A percentile compares a stretch with the other conserved stretches of the same genome.
Evolutionary conservation across 192 early-diverging fungal species (phyloP).

Genomic region (Dissophora globulifera): DNA sequence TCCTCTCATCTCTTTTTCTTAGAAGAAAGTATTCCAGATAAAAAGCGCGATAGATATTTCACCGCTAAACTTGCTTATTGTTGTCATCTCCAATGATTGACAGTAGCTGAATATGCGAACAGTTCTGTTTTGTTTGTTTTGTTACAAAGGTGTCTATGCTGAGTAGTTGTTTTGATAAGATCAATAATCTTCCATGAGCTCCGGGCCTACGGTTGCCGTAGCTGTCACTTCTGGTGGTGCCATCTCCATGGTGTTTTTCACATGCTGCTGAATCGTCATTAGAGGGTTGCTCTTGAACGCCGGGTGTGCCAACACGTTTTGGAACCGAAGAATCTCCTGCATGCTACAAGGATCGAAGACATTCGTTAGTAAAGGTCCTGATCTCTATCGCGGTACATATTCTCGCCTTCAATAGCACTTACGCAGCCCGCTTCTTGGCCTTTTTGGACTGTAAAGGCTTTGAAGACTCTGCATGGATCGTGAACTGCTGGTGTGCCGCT

Average conservation of each 20-base stretch:
- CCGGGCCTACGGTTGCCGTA: neutral
- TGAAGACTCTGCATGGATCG: constrained; percentile 39
- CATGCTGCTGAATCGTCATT: constrained; percentile 76
- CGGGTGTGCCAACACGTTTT: constrained; percentile 76
- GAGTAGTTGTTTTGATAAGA: no score
- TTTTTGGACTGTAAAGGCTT: constrained; percentile 57
- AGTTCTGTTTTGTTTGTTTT: no score
- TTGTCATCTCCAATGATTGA: no score
- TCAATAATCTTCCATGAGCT: constrained; percentile 43
- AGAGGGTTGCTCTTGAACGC: constrained; percentile 78
- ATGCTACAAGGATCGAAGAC: no score
- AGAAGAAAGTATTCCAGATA: constrained; percentile 19
- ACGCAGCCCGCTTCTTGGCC: constrained; percentile 70
- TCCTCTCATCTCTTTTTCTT: neutral
- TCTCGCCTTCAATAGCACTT: constrained; percentile 33
- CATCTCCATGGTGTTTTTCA: constrained; percentile 74
- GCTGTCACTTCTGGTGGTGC: constrained; percentile 38
- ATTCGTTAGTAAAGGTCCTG: no score
- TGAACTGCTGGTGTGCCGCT: constrained; percentile 36
- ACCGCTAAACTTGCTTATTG: neutral
- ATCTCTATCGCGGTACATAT: no score
- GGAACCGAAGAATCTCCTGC: constrained; percentile 76
- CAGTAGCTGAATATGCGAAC: no score
- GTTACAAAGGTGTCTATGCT: constrained; percentile 17
- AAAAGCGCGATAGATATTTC: neutral